phyloP scores from a whole-genome alignment of 352 stramenopile species.

The Pythium volutum region DNA sequence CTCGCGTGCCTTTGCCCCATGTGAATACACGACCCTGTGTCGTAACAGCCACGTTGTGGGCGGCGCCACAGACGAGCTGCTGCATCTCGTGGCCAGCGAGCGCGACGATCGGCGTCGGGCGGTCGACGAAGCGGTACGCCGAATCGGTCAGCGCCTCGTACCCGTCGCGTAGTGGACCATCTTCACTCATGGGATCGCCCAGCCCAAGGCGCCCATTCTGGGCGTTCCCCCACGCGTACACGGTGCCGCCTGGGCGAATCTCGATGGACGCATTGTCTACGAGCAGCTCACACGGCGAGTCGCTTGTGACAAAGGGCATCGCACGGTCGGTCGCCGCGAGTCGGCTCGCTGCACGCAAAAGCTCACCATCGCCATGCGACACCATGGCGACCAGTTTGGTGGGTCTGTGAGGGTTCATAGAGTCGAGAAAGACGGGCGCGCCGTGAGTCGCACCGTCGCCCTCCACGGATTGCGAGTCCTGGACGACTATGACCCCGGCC shows the following conservation, averaged over 20 bases:
- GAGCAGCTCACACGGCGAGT: conserved; percentile 39
- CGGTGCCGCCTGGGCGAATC: conserved; percentile 45
- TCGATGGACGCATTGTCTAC: conserved; percentile 39
- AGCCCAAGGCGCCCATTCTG: conserved; percentile 58
- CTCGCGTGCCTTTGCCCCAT: conserved; percentile 50
- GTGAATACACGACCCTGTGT: conserved; percentile 46
- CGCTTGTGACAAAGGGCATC: conserved; percentile 29
- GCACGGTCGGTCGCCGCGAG: conserved; percentile 22
- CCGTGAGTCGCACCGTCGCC: conserved; percentile 23
- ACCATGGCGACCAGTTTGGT: conserved; percentile 35
- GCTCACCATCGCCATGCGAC: conserved; percentile 25
- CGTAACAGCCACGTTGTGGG: conserved; percentile 58
- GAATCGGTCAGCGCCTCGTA: conserved; percentile 73
- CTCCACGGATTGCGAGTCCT: conserved; percentile 28
- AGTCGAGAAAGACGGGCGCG: conserved; percentile 8
- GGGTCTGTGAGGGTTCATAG: not conserved
- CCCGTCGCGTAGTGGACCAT: conserved; percentile 40
- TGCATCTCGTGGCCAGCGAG: conserved; percentile 50
- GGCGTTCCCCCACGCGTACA: conserved; percentile 63
- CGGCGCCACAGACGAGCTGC: conserved; percentile 44
- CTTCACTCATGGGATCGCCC: conserved; percentile 23
- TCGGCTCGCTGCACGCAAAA: conserved; percentile 28
- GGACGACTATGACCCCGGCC: conserved; percentile 44
- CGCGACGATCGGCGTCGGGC: conserved; percentile 35
- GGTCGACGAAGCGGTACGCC: conserved; percentile 49